These are phyloP conservation scores for Aspergillus sclerotialis DNA, from an alignment of 2,329 filamentous ascomycete species.

Conservation along the genomic window DNA sequence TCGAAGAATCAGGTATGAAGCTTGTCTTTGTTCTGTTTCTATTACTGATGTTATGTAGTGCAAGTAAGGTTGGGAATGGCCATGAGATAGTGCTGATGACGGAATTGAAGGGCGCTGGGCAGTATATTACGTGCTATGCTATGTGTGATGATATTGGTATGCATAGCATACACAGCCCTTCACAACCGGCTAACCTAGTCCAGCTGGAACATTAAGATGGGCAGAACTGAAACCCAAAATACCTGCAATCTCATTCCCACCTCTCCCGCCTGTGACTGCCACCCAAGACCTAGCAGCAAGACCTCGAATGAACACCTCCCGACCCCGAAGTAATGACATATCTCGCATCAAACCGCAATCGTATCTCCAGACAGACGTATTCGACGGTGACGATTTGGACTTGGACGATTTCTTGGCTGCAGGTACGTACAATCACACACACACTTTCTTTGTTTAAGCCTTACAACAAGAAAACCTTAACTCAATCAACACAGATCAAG, in stretches of 20 bases:
- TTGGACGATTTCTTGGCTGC: constrained; percentile 47
- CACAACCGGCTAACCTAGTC: background rate
- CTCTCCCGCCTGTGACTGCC: constrained; percentile 3
- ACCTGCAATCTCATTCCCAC: constrained; percentile 38
- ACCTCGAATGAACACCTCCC: constrained; percentile 11
- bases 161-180: too few relatives aligned
- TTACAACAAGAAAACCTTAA: background rate
- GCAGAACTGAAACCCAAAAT: constrained; percentile 48
- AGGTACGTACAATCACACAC: too few relatives aligned
- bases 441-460: constrained; percentile 1
- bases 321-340: constrained; percentile 12
- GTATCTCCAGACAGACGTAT: constrained; percentile 37
- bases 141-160: constrained; percentile 78
- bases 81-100: constrained; percentile 57
- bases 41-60: constrained; percentile 37
- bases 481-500: constrained; percentile 5
- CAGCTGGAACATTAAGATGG: constrained; percentile 51
- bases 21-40: constrained; percentile 12
- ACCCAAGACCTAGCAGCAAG: constrained; percentile 9
- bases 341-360: constrained; percentile 6
- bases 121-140: constrained; percentile 60
- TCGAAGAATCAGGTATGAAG: constrained; percentile 47
- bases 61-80: constrained; percentile 56
- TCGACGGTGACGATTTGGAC: constrained; percentile 47
- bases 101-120: constrained; percentile 46